Base-by-base conservation (phyloP, 441 rosid species). In the Arabidopsis hybrid region DNA sequence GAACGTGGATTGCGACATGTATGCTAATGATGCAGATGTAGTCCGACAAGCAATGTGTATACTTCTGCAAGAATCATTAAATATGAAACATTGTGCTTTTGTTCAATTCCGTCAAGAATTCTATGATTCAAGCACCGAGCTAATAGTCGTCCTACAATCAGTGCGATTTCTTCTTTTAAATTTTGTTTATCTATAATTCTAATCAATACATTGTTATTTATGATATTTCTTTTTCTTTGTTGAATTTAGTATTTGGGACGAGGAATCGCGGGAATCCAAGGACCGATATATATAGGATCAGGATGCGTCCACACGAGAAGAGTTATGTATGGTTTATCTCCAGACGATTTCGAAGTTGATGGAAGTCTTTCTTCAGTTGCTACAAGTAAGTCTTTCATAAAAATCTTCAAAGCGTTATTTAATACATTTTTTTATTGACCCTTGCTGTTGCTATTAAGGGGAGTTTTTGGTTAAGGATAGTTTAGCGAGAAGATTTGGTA, bases 251-350 rank as follows among this genome's bases (percentile, higher is more conserved):
- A 14, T 61, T 0, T 71, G 6, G 69, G 70, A 85, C 72, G 13
- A 7, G 96, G 93, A 60, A 5, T 83, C 0, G 79, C n/a, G 3
- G 93, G 91, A 50, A 64, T 87, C 68, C 90, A 89, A 79, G 92
- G 94, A 34, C 77, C 83, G 2, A 1, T 55, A 3, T 85, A 85
- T 5, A 8, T 0, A 0, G 97, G 90, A 18, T 72, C 91, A 4
- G 91, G 94, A 60, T 79, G 91, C 43, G 83, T 87, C 57, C 91
- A 85, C 58, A 55, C 64, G 46, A 63, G 92, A 42, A 83, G 85
- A 84, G 83, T 81, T 18, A 86, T 90, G 0, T 88, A 87, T 29
- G 51, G 31, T 9, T 46, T 55, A 9, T 71, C 78, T 50, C 81
- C 86, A 0, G 40, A 78, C 5, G 83, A 82, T 3, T 8, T 18